Evolutionary conservation across 305 asterid genomes (phyloP), one percentile per base, ranked within the genome.

Genomic region (Petunia hybrid): DNA sequence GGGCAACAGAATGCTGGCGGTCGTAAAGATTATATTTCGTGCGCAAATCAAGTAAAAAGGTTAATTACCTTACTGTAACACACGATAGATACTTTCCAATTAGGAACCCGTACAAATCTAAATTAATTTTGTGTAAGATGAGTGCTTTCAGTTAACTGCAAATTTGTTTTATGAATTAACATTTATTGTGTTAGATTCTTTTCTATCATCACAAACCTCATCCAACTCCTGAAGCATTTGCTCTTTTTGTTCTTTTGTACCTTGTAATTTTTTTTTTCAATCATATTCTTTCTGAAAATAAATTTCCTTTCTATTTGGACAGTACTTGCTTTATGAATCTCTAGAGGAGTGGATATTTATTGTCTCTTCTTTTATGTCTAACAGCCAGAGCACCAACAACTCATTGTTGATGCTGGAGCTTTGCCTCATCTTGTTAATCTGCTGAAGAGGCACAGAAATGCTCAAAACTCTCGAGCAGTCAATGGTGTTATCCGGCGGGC

Each of bases 381-480:
- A 63, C 93, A 97, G 99, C 98, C 99, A 39, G 99, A 97, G 87
- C 99, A 97, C 83, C 99, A 97, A 84, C 99, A 93, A 85, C 92
- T 92, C 85, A 93, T 97, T 86, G 97, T 95, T 70, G 98, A 97
- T 77, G 98, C 97, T 46, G 99, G 99, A 84, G 99, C 99, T 80
- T 88, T 97, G 62, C 92, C 97, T 62, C 93, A 89, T 88, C 98
- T 97, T 16, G 99, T 97, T 86, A 87, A 83, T 83, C 91, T 94
- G 78, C 89, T 97, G 82, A 92, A 89, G 89, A 89, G 95, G 87
- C 96, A 93, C 68, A 88, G 86, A 59, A 87, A 81, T 83, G 83
- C 90, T 74, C 92, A 85, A 82, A 92, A 86, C 83, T 88, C 96
- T 78, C 93, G 99, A 80, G 98, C 94, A 60, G 90, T 93, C 83